These are phyloP conservation scores for Dioszegia aurantiaca DNA, from an alignment of 768 basidiomycete species.

Conservation along the genomic window DNA sequence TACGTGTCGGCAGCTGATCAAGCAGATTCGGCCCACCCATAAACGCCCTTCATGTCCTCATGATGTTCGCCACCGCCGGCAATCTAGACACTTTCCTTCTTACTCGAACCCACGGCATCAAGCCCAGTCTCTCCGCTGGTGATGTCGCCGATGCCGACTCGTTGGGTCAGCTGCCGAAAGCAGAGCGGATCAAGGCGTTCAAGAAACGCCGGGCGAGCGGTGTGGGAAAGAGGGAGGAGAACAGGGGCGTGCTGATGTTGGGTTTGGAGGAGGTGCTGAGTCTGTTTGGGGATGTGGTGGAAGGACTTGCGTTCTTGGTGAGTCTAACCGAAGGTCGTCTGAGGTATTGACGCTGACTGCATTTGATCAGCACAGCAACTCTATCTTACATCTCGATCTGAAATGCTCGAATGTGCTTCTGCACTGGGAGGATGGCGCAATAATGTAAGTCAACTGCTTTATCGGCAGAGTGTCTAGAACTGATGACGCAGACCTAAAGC, in stretches of 20 bases:
- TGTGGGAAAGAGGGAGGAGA: slow-evolving; percentile 35
- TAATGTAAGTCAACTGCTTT: slow-evolving; percentile 61
- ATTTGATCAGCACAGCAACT: slow-evolving; percentile 46
- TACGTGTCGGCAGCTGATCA: background rate
- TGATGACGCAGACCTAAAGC: slow-evolving; percentile 68
- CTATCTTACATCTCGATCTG: slow-evolving; percentile 86
- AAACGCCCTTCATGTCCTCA: slow-evolving; percentile 68
- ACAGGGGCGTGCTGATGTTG: slow-evolving; percentile 69
- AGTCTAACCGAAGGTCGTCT: slow-evolving; percentile 33
- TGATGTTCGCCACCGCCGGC: slow-evolving; percentile 54
- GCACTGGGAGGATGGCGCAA: slow-evolving; percentile 80
- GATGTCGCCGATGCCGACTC: slow-evolving; percentile 36
- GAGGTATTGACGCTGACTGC: slow-evolving; percentile 2
- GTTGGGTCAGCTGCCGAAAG: slow-evolving; percentile 28
- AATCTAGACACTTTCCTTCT: slow-evolving; percentile 51
- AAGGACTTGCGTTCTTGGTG: slow-evolving; percentile 84
- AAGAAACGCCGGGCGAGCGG: slow-evolving; percentile 34
- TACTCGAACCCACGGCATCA: slow-evolving; percentile 36
- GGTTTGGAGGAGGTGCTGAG: slow-evolving; percentile 79
- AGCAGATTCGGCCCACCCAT: slow-evolving; percentile 76
- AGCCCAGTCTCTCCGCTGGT: slow-evolving; percentile 27
- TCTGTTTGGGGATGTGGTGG: slow-evolving; percentile 77
- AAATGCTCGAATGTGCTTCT: slow-evolving; percentile 91
- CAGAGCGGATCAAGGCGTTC: slow-evolving; percentile 44
- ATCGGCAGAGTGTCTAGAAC: background rate